Conservation (phyloP, 2,329 filamentous ascomycete genomes). For the Leptographium lundbergii region DNA sequence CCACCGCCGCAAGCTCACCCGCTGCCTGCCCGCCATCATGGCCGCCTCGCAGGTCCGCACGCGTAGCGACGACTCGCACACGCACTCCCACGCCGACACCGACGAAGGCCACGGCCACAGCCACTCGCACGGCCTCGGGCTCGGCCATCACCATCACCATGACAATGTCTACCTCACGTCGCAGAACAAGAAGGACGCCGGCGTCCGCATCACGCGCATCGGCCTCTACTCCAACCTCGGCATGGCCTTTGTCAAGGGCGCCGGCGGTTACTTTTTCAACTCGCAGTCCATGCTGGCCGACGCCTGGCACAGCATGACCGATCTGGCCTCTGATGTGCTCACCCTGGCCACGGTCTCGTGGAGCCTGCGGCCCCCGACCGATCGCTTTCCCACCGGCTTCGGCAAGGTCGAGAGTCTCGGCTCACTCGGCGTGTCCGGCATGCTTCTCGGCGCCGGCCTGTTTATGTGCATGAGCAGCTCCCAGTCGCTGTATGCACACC, state of each 20-base stretch:
- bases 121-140: conserved; percentile 37
- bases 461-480: conserved; percentile 81
- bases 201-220: conserved; percentile 84
- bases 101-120: conserved; percentile 38
- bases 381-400: conserved; percentile 79
- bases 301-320: conserved; percentile 88
- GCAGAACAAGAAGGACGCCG: conserved; percentile 77
- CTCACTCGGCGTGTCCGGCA: conserved; percentile 81
- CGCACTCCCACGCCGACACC: conserved; percentile 31
- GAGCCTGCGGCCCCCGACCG: conserved; percentile 74
- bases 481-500: conserved; percentile 57
- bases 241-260: conserved; percentile 88
- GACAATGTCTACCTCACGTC: conserved; percentile 77
- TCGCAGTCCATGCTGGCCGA: conserved; percentile 89
- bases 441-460: conserved; percentile 77
- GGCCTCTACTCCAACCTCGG: conserved; percentile 79
- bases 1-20: conserved; percentile 8
- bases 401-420: conserved; percentile 97
- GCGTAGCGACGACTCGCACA: conserved; percentile 35
- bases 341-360: conserved; percentile 90
- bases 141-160: conserved; percentile 58
- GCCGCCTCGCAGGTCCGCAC: conserved; percentile 13
- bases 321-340: conserved; percentile 88
- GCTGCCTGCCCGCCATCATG: conserved; percentile 17
- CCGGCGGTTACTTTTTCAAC: conserved; percentile 88